Base-by-base conservation (phyloP, 768 basidiomycete genomes). In the Mycena filopes region DNA sequence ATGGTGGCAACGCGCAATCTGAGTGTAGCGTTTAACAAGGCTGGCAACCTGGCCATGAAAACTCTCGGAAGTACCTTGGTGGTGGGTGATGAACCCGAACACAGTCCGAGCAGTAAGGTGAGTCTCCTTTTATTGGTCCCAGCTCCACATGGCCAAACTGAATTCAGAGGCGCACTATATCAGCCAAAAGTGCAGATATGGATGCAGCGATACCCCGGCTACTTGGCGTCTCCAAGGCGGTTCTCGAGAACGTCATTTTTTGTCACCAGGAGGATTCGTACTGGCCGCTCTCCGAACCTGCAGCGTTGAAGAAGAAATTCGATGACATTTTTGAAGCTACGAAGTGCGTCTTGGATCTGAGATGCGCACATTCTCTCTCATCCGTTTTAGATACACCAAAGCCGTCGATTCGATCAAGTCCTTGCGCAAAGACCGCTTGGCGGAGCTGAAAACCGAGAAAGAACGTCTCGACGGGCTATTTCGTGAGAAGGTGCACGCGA, bases 261-360 rank as follows among this genome's bases (percentile, higher is more conserved):
- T 99, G 98, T 77, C 98, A 99, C 77, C 98, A 99, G 78, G 98
- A 99, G 73, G 98, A 99, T 56, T 96, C 95, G 0, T 98, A 94
- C 72, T 99, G 98, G 98, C 98, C 98, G 0, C 84, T 99, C 25
- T 85, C 96, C 0, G 98, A 99, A 70, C 93, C 97, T 2, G 81
- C 93, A 13, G 86, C 89, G 0, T 79, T 99, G 40, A 99, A 99
- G 84, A 99, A 98, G 85, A 99, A 99, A 76, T 99, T 99, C 66
- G 98, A 99, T 72, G 98, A 99, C 72, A 99, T 99, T 60, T 99
- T 99, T 72, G 98, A 99, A 77, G 98, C 98, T 4, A 99, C 96
- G n/a, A 92, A 92, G 95, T 93, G 53, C 33, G 82, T 73, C 12
- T 48, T 51, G 16, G 26, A 36, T 42, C 10, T 47, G 20, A 18